Evolutionary conservation across 495 filamentous ascomycete genomes (phyloP).

Genomic region (Penicillium coprophilum): DNA sequence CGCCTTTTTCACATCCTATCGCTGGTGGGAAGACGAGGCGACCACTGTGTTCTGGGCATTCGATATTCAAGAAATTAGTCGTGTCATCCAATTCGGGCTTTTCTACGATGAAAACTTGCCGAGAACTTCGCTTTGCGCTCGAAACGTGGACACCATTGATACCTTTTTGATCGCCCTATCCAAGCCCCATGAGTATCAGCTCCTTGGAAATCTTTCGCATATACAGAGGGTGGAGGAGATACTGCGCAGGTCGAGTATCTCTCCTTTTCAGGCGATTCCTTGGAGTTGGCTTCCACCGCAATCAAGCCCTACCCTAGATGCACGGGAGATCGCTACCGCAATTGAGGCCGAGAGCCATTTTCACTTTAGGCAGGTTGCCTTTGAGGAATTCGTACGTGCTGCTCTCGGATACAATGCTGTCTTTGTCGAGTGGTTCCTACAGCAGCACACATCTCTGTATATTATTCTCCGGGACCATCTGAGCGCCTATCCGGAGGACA

Average conservation of each 20-base stretch:
- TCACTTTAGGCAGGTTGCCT: slow-evolving; percentile 41
- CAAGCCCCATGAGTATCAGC: slow-evolving; percentile 28
- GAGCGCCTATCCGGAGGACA: slow-evolving; percentile 35
- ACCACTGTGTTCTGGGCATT: slow-evolving; percentile 44
- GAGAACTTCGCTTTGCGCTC: slow-evolving; percentile 35
- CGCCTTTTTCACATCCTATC: slow-evolving; percentile 30
- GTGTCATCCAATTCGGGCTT: slow-evolving; percentile 41
- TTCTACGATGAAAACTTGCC: slow-evolving; percentile 38
- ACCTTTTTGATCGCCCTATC: slow-evolving; percentile 32
- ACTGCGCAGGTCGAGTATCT: slow-evolving; percentile 31
- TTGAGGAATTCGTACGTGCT: slow-evolving; percentile 44
- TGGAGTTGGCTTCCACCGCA: slow-evolving; percentile 45
- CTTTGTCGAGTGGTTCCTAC: slow-evolving; percentile 43
- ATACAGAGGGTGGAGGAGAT: slow-evolving; percentile 48
- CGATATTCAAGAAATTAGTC: slow-evolving; percentile 39
- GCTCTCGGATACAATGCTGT: slow-evolving; percentile 36
- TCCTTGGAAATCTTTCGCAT: slow-evolving; percentile 34
- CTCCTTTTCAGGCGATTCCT: slow-evolving; percentile 21
- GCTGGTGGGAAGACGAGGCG: slow-evolving; percentile 49
- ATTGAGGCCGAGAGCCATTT: slow-evolving; percentile 47
- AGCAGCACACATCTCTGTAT: slow-evolving; percentile 42
- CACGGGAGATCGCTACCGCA: slow-evolving; percentile 30
- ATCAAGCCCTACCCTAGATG: slow-evolving; percentile 19
- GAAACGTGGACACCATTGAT: slow-evolving; percentile 35
- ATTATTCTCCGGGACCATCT: slow-evolving; percentile 40